These are phyloP conservation scores for Dentipellis fragilis DNA, from an alignment of 768 basidiomycete genomes.

Conservation along the genomic window DNA sequence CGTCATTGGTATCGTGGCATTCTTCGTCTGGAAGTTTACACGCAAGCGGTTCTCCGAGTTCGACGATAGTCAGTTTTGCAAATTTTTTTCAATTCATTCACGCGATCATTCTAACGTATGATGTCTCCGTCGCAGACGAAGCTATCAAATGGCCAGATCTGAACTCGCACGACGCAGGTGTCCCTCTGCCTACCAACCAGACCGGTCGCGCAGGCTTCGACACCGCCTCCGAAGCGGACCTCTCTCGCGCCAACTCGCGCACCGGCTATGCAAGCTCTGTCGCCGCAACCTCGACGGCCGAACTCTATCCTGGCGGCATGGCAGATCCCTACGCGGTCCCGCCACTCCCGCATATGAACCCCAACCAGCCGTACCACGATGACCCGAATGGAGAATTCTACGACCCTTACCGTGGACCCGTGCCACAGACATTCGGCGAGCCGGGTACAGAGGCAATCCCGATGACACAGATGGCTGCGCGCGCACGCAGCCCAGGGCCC, in stretches of 20 bases:
- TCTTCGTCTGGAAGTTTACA: conserved; percentile 82
- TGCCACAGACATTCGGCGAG: conserved; percentile 50
- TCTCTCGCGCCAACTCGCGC: conserved; percentile 38
- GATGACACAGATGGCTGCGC: conserved; percentile 50
- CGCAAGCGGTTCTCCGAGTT: conserved; percentile 62
- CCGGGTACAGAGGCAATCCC: conserved; percentile 47
- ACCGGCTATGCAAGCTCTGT: conserved; percentile 37
- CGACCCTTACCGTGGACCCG: conserved; percentile 76
- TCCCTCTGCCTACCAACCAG: conserved; percentile 53
- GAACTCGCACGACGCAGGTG: conserved; percentile 44
- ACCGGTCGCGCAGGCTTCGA: conserved; percentile 71
- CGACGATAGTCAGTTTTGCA: conserved; percentile 58
- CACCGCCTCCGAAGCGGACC: conserved; percentile 47
- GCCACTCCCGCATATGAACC: conserved; percentile 72
- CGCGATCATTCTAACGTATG: conserved; percentile 1
- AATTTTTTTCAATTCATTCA: conserved; percentile 3
- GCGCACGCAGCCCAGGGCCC: conserved; percentile 19
- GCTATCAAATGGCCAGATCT: conserved; percentile 91
- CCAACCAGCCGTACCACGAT: conserved; percentile 66
- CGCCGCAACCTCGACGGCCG: conserved; percentile 34
- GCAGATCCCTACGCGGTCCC: conserved; percentile 75
- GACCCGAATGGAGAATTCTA: conserved; percentile 47
- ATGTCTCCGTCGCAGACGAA: conserved; percentile 38
- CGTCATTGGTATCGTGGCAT: conserved; percentile 56
- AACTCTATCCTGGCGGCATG: conserved; percentile 22